Evolutionary conservation across 805 yeast genomes (phyloP), one percentile per base, ranked within the genome.

Genomic region (Kuraishia ogatae): DNA sequence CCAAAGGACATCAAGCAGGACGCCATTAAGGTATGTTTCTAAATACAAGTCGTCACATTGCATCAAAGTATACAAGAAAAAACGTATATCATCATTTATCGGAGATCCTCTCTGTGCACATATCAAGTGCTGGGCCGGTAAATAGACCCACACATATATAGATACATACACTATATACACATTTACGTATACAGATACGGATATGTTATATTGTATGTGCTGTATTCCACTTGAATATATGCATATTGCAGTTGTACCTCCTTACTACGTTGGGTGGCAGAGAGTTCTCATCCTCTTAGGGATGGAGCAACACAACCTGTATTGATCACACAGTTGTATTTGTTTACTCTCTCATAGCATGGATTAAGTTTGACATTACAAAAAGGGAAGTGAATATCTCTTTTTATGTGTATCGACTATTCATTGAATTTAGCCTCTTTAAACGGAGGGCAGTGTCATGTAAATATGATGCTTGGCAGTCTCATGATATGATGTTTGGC

Each of bases 1-100:
- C 94, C 97, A 71, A 82, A 79, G 69, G 97, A 91, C 75, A 85
- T 91, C 71, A 85, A 85, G 70, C 86, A 84, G 69, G 87, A 83
- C 63, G 86, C 90, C 68, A 84, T 89, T 67, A 88, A 83, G 85
- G 94, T 87, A 85, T 83, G 93, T 86, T 75, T 59, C 50, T 20
- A 35, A 35, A 35, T 35, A 35, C 43, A 35, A 17, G 43, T 35
- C 17, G 43, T 35, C 43, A 35, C n/a, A 35, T 35, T 35, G 43
- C 43, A 26, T 26, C 10, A 35, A 35, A 35, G 43, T 11, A 35
- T 35, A 35, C 29, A 26, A 6, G n/a, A 35, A 15, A 35, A 8
- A 13, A 35, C 2, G n/a, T 35, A 35, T 35, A 35, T 17, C 6
- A 13, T 3, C 13, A 35, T 35, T 13, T 35, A 35, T 35, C n/a